These are phyloP conservation scores for Puccinia triticina DNA, from an alignment of 1,284 basidiomycete genomes.

Conservation along the genomic window DNA sequence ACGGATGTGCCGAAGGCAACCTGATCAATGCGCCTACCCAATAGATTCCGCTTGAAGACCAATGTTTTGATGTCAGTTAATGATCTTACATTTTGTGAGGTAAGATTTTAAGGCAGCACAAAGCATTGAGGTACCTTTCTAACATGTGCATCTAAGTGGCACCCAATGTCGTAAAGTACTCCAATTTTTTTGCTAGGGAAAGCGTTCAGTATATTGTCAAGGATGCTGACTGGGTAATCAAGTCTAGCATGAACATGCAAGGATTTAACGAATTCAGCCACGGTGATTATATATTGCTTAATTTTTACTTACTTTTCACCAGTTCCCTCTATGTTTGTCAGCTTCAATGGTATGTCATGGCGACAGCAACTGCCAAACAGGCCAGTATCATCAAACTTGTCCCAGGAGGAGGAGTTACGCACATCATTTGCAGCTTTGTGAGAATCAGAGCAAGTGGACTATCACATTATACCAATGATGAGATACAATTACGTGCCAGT, in stretches of 20 bases:
- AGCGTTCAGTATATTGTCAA: neutral
- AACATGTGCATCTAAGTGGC: slow-evolving; percentile 14
- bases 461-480: too few relatives aligned
- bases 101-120: too few relatives aligned
- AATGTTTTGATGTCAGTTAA: too few relatives aligned
- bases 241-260: neutral
- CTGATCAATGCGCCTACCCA: neutral
- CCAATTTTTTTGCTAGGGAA: neutral
- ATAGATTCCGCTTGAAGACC: neutral
- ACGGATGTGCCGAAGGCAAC: slow-evolving; percentile 24
- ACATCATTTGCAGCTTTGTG: slow-evolving; percentile 14
- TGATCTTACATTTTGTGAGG: neutral
- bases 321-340: neutral
- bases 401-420: neutral
- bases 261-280: too few relatives aligned
- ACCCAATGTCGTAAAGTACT: slow-evolving; percentile 25
- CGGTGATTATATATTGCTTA: too few relatives aligned
- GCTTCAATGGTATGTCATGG: neutral
- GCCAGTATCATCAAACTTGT: slow-evolving; percentile 24
- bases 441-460: slow-evolving; percentile 8
- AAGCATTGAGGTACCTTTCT: neutral
- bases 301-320: slow-evolving; percentile 18
- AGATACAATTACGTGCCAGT: neutral
- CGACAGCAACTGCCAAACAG: neutral
- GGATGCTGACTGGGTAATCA: slow-evolving; percentile 12